Evolutionary conservation across 192 early-diverging fungal genomes (phyloP), one percentile per base, ranked within the genome.

Genomic region (Umbelopsis vinacea): DNA sequence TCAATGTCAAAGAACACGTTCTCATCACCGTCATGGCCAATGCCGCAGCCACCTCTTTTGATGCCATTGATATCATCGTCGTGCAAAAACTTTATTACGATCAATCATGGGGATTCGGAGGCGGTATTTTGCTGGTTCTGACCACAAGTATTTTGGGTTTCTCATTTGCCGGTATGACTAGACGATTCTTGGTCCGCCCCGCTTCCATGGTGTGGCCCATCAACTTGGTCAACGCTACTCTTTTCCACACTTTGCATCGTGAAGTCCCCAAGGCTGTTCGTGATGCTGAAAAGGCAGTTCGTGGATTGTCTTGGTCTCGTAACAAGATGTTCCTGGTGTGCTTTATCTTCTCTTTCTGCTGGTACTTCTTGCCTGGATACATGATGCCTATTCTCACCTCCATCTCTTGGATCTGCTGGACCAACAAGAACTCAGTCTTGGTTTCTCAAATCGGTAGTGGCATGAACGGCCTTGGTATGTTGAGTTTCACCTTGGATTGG

Each of bases 1-100:
- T 96, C 83, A 89, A 84, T 71, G 89, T 94, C 73, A 97, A 97
- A 77, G 96, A 95, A 71, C 93, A 95, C 74, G 94, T 91, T 3
- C 82, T 97, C 19, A 92, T 94, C 35, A 88, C 88, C 19, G 85
- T 95, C 55, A 90, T 94, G 77, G 90, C 89, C 46, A 89, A 87
- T 43, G 85, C 89, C 19, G 89, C 87, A 33, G 89, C 86, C 11
- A 88, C 88, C 40, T 89, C 89, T 22, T 83, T 89, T 52, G 92
- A 93, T 76, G 91, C 90, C 2, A 90, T 91, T 68, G 92, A 93
- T 74, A 88, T 92, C 21, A 87, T 93, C 47, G 88, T 88, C 0
- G 88, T 91, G 46, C 89, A 92, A 72, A 47, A 76, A 38, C 71
- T 92, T 46, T 93, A 85, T 69, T 93, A 92, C 75, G 84, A 91